A percentile compares a stretch with the other conserved stretches of the same genome.
Conservation (phyloP, 495 filamentous ascomycete genomes). For the Arthonia radiata region DNA sequence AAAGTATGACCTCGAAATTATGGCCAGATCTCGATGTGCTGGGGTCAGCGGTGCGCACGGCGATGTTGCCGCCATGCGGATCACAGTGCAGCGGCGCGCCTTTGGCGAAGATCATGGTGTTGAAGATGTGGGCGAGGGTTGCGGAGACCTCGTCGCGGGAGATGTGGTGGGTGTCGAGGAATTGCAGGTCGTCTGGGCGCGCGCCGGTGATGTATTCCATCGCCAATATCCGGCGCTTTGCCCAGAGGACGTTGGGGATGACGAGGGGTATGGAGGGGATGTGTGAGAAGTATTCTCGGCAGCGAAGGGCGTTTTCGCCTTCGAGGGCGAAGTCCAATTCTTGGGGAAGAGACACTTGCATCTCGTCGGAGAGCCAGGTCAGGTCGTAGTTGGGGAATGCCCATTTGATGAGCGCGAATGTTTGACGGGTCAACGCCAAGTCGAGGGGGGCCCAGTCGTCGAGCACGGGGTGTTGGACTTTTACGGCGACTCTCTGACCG, state of each 20-base stretch:
- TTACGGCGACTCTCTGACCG: constrained; percentile 85
- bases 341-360: constrained; percentile 70
- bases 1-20: constrained; percentile 95
- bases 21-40: constrained; percentile 23
- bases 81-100: constrained; percentile 86
- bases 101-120: constrained; percentile 97
- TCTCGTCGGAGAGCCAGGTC: constrained; percentile 82
- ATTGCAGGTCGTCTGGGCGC: constrained; percentile 73
- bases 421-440: constrained; percentile 62
- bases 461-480: constrained; percentile 80
- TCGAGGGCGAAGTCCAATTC: constrained; percentile 82
- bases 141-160: constrained; percentile 93
- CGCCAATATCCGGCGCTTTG: constrained; percentile 67
- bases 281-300: constrained; percentile 49
- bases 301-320: constrained; percentile 58
- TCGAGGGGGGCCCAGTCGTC: constrained; percentile 85
- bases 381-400: constrained; percentile 97
- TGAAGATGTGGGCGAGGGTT: constrained; percentile 77
- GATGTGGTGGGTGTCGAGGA: constrained; percentile 63
- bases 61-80: constrained; percentile 91
- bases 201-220: constrained; percentile 84
- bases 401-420: constrained; percentile 66
- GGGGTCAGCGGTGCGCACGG: constrained; percentile 67
- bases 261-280: constrained; percentile 52
- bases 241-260: constrained; percentile 79